Percentiles rank a stretch among this genome's conserved stretches.
Evolutionary conservation across 495 filamentous ascomycete genomes (phyloP).

Genomic region (Talaromyces stipitatus): DNA sequence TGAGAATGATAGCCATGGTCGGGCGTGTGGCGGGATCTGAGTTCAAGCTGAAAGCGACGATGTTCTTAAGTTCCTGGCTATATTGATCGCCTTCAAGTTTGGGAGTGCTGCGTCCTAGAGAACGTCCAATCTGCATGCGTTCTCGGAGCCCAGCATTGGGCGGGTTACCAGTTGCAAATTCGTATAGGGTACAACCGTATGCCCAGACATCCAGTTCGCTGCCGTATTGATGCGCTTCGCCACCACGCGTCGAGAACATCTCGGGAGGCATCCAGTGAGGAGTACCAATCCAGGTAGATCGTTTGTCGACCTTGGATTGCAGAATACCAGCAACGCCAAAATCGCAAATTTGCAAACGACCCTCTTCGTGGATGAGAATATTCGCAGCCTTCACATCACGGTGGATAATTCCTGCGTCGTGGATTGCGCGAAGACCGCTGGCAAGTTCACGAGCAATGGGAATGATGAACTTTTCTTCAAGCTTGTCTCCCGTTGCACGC

Average conservation of each 20-base stretch:
- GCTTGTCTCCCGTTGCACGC: slow-evolving; percentile 54
- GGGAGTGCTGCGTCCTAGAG: slow-evolving; percentile 50
- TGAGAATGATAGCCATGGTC: slow-evolving; percentile 43
- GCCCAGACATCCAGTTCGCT: slow-evolving; percentile 90
- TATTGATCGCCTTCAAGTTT: slow-evolving; percentile 71
- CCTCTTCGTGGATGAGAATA: slow-evolving; percentile 81
- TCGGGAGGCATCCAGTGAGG: slow-evolving; percentile 98
- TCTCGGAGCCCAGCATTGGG: slow-evolving; percentile 50
- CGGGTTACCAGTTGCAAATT: slow-evolving; percentile 84
- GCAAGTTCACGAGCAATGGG: slow-evolving; percentile 84
- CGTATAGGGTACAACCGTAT: slow-evolving; percentile 60
- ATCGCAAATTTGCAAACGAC: slow-evolving; percentile 83
- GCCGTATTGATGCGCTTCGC: slow-evolving; percentile 44
- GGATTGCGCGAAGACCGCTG: slow-evolving; percentile 75
- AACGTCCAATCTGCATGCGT: slow-evolving; percentile 51
- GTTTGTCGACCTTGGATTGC: slow-evolving; percentile 75
- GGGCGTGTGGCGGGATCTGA: slow-evolving; percentile 69
- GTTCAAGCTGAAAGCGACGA: slow-evolving; percentile 75
- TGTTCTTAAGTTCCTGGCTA: slow-evolving; percentile 60
- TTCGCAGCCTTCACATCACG: slow-evolving; percentile 95
- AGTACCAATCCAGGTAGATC: slow-evolving; percentile 89
- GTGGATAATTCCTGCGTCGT: slow-evolving; percentile 89
- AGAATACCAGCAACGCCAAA: slow-evolving; percentile 90
- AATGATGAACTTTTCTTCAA: slow-evolving; percentile 87
- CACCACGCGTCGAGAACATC: slow-evolving; percentile 45